Base-by-base conservation (phyloP, 176 grass and related monocot genomes). In the Melocanna baccifera region DNA sequence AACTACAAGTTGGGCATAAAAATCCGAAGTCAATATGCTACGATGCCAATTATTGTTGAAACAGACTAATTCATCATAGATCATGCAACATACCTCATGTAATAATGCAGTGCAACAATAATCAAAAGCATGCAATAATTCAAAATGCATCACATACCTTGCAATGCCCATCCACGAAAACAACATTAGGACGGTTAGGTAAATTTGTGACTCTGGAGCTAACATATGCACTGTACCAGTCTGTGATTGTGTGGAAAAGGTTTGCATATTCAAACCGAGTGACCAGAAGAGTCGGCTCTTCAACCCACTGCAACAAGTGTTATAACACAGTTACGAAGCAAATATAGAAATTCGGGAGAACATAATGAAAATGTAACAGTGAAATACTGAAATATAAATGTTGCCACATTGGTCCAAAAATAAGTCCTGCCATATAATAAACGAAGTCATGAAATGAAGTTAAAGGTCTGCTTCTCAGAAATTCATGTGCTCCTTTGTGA, bases 221-320 rank as follows among this genome's bases (percentile, higher is more conserved):
- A 79, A 91, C 91, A 94, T 99, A 99, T 81, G 96, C 93, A 72
- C 90, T 96, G 77, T 99, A 96, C 96, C 96, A 99, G 81, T 99
- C 96, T 15, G 93, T 99, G 74, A 96, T 92, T 84, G 96, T 99
- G 83, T 99, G 96, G 81, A 96, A 99, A 91, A 99, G 86, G 79
- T 96, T 99, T 48, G 96, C 93, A 84, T 99, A 99, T 69, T 99
- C 96, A 84, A 99, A 99, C 46, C 96, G 87, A 68, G 96, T 99
- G 74, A 99, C 91, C 71, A 96, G 48, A 79, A 99, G 75, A 69
- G 96, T 96, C 11, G 96, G 93, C 63, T 96, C 93, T 73, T 94
- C 96, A 88, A 99, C 50, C 93, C 93, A 95, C 95, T 95, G 93
- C 78, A 92, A 71, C 40, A 86, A 77, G 56, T 51, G 29, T 52